Percentiles rank a stretch among this genome's conserved stretches.
These are phyloP conservation scores for Cryptococcus maquisensis DNA, from an alignment of 1,284 basidiomycete genomes.

Conservation along the genomic window DNA sequence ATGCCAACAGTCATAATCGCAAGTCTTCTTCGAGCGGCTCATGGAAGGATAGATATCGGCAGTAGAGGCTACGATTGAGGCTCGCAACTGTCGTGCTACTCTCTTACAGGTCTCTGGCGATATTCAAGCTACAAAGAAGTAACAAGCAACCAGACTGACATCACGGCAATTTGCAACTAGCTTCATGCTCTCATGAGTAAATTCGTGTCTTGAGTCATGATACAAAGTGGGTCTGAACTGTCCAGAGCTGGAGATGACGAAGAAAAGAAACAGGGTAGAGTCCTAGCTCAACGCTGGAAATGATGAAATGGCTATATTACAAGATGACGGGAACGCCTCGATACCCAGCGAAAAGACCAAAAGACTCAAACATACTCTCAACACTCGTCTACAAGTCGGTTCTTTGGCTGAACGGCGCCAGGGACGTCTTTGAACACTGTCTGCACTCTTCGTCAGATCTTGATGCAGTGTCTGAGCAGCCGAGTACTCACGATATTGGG, in stretches of 20 bases:
- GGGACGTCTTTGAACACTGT: constrained; percentile 27
- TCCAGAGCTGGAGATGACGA: too few relatives aligned
- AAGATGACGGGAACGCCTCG: background rate
- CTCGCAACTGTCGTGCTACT: too few relatives aligned
- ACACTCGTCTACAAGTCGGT: constrained; percentile 32
- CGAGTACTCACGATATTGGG: constrained; percentile 37
- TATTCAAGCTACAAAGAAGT: too few relatives aligned
- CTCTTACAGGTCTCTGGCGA: too few relatives aligned
- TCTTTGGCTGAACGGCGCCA: constrained; percentile 28
- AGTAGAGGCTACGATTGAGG: background rate
- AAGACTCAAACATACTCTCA: constrained; percentile 7
- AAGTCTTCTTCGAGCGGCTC: too few relatives aligned
- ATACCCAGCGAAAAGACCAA: background rate
- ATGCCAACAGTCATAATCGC: background rate
- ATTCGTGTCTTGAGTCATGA: background rate
- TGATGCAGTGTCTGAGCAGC: constrained; percentile 5
- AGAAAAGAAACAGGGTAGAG: too few relatives aligned
- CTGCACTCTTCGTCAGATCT: constrained; percentile 11
- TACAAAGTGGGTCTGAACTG: background rate
- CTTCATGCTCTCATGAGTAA: background rate
- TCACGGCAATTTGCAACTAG: too few relatives aligned
- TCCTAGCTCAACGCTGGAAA: too few relatives aligned
- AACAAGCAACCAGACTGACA: background rate
- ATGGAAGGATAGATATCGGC: background rate
- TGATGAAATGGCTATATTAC: background rate